Evolutionary conservation across 2,329 filamentous ascomycete genomes (phyloP), one percentile per base, ranked within the genome.

Genomic region (Exophiala phaeomuriformis): DNA sequence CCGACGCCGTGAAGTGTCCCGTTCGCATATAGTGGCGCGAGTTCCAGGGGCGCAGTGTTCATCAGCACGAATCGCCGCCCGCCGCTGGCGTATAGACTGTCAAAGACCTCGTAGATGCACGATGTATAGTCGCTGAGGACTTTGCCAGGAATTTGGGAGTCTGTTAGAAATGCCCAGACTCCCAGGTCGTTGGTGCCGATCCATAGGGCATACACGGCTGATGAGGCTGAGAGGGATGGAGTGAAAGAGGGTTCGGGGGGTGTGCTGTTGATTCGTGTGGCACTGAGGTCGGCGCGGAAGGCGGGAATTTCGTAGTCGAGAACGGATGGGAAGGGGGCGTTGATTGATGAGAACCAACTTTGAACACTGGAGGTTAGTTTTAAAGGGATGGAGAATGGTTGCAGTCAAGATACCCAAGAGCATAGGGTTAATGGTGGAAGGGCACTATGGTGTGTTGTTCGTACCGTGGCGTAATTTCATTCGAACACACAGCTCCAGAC

Each of bases 161-260:
- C 84, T 3, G 77, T 81, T 32, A 90, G 67, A 64, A 90, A 85
- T 5, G 78, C 84, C 48, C 75, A 69, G 52, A 73, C 75, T 27
- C 86, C 86, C 6, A 91, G 72, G 64, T 93, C 87, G 65, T 91
- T 91, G 28, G 86, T 90, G 2, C 87, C 87, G 62, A 90, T 89
- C 85, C 85, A 90, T 47, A 90, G 77, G 1, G 81, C 77, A 64
- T 89, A 90, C 2, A 88, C 81, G 0, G 85, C 55, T 27, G 55
- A 51, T 10, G 47, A 31, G 10, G 59, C 44, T 0, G 59, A 48
- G 31, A 63, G 51, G 4, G 52, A 36, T 0, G 59, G 54, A 5
- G 49, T 51, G 43, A 57, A 61, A 42, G 50, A 57, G 27, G 53
- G 45, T 7, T 51, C 44, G 19, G 52, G 46, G 5, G 58, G 56